Evolutionary conservation across 805 yeast species (phyloP).

Genomic region (Candida sithepensis): DNA sequence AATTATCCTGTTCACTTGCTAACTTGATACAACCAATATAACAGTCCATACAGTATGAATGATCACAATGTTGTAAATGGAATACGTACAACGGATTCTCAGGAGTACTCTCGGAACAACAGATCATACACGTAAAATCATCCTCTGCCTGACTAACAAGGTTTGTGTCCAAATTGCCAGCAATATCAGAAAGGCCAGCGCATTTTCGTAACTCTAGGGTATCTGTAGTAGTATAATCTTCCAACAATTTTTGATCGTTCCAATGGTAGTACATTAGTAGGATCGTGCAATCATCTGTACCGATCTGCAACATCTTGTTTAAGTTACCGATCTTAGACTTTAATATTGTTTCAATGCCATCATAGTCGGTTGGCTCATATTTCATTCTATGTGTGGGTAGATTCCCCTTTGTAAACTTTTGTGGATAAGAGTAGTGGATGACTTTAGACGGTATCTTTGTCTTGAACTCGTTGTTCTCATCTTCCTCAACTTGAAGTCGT

Average conservation of each 20-base stretch:
- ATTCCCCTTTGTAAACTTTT: conserved; percentile 16
- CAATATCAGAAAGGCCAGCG: conserved; percentile 31
- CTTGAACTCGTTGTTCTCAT: conserved; percentile 21
- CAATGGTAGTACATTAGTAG: conserved; percentile 49
- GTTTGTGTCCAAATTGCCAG: conserved; percentile 26
- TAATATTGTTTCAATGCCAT: conserved; percentile 28
- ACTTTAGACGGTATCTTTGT: conserved; percentile 10
- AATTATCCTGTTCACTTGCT: conserved; percentile 37
- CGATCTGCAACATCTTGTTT: conserved; percentile 34
- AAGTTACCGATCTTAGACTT: conserved; percentile 31
- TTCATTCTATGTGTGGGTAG: conserved; percentile 27
- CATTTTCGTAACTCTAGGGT: conserved; percentile 25
- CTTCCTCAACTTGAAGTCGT: conserved; percentile 2
- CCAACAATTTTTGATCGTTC: conserved; percentile 58
- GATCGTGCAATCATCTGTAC: conserved; percentile 37
- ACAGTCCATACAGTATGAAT: conserved; percentile 67
- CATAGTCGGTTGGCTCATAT: conserved; percentile 26
- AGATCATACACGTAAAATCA: conserved; percentile 57
- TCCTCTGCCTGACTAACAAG: conserved; percentile 18
- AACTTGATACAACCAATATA: conserved; percentile 56
- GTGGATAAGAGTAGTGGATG: conserved; percentile 19
- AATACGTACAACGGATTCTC: conserved; percentile 36
- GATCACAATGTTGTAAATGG: conserved; percentile 57
- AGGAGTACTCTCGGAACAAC: conserved; percentile 54
- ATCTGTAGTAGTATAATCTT: conserved; percentile 42